Base-by-base conservation (phyloP, 139 green algal genomes). In the Chlorella sp. region DNA sequence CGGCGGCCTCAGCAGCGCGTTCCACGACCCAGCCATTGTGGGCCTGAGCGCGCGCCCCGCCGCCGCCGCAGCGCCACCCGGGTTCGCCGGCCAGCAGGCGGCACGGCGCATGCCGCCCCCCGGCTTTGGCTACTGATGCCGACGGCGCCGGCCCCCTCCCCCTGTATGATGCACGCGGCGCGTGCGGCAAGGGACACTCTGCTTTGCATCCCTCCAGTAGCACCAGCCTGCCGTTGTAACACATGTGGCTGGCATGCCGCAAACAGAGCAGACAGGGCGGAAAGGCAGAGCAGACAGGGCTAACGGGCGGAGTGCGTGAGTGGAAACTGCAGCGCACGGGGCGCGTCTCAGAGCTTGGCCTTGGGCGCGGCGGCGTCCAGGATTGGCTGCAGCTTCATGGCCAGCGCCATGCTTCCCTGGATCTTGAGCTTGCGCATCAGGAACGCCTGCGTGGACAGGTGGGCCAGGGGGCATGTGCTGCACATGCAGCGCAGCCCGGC, bases 361-460 rank as follows among this genome's bases (percentile, higher is more conserved):
- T 90, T 82, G n/a, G 91, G 91, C 8, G 80, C 82, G 19, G 91
- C 91, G 15, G 91, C 91, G 48, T 94, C 87, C 73, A 97, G 73
- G 35, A 97, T 90, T 17, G 93, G 89, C 80, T 91, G 82, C 67
- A 97, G 73, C 81, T 97, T 97, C 76, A 97, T 91, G 6, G 93
- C 93, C 81, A 97, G 79, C 7, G 61, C 88, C 91, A 97, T 97
- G 77, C 61, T 82, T 12, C 93, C 93, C 2, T 73, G 71, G n/a
- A 97, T 93, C 81, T 96, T 95, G 12, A 97, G 80, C 84, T 97
- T 96, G 27, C 92, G 82, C 83, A 95, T 87, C 50, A 97, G 67
- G 79, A 97, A 97, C 0, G 92, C 92, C 88, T 95, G 84, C 67
- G 74, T 15, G 41, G 48, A 17, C 43, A 51, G 9, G 41, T 66